Percentiles rank a stretch among this genome's conserved stretches.
Conservation (phyloP, 257 asterid genomes). For the Dorcoceras hygrometricum region DNA sequence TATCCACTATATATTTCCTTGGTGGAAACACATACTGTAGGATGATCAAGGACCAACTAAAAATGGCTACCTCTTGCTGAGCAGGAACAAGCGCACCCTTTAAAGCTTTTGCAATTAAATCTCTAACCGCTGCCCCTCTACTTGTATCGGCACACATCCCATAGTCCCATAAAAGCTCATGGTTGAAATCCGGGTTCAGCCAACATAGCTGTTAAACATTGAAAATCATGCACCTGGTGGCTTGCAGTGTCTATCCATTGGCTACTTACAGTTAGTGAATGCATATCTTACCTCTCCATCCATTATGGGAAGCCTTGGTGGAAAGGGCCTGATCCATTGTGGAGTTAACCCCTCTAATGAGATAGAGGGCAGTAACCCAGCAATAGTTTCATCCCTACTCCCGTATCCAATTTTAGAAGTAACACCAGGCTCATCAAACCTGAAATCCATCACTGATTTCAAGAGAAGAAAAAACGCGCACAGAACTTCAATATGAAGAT, state of each 20-base stretch:
- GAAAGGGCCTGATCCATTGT: slow-evolving; percentile 86
- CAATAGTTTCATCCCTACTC: slow-evolving; percentile 67
- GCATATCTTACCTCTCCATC: slow-evolving; percentile 73
- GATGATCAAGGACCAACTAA: slow-evolving; percentile 15
- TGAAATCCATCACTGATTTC: slow-evolving; percentile 32
- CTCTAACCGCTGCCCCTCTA: slow-evolving; percentile 92
- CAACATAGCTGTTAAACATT: slow-evolving; percentile 69
- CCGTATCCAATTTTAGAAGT: slow-evolving; percentile 81
- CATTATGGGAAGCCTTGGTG: slow-evolving; percentile 87
- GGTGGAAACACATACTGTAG: slow-evolving; percentile 4
- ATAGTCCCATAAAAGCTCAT: slow-evolving; percentile 93
- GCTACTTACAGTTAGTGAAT: slow-evolving; percentile 20
- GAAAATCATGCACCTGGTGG: slow-evolving; percentile 10
- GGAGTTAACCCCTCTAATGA: slow-evolving; percentile 78
- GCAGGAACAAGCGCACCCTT: slow-evolving; percentile 84
- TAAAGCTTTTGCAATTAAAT: slow-evolving; percentile 85
- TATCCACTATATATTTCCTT: slow-evolving; percentile 11
- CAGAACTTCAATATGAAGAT: slow-evolving; percentile 13
- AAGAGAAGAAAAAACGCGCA: slow-evolving; percentile 20
- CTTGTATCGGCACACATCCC: slow-evolving; percentile 99
- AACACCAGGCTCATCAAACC: slow-evolving; percentile 86
- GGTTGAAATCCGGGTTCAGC: slow-evolving; percentile 81
- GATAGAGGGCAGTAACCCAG: slow-evolving; percentile 58
- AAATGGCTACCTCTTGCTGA: slow-evolving; percentile 75
- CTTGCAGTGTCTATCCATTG: slow-evolving; percentile 11